A percentile compares a stretch with the other conserved stretches of the same genome.
Conservation (phyloP, 2,329 filamentous ascomycete genomes). For the Stachybotrys chartarum region DNA sequence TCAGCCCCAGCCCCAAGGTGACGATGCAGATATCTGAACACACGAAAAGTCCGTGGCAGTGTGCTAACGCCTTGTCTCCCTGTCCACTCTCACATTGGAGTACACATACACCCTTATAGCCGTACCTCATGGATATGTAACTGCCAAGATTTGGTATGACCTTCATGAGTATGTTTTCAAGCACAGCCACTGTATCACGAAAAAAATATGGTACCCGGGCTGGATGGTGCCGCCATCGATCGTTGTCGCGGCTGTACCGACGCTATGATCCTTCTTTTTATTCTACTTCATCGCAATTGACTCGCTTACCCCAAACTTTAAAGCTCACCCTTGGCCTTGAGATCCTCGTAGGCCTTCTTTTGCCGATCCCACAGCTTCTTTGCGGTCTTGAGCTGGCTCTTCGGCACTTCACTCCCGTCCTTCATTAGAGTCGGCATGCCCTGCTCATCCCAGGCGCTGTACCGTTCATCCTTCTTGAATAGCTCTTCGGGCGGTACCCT, state of each 20-base stretch:
- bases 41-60: too few species aligned
- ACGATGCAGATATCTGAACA: too few species aligned
- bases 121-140: too few species aligned
- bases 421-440: conserved; percentile 73
- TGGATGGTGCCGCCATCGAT: not conserved
- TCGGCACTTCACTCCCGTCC: conserved; percentile 73
- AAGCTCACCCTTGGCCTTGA: conserved; percentile 25
- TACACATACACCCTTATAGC: too few species aligned
- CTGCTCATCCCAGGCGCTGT: conserved; percentile 73
- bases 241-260: not conserved
- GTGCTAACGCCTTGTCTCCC: too few species aligned
- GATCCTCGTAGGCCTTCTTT: conserved; percentile 72
- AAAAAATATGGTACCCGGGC: too few species aligned
- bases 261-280: not conserved
- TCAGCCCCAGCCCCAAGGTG: too few species aligned
- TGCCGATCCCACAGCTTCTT: conserved; percentile 87
- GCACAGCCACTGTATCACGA: too few species aligned
- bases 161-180: too few species aligned
- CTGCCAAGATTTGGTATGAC: too few species aligned
- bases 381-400: conserved; percentile 73
- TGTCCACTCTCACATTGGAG: too few species aligned
- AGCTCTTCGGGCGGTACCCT: conserved; percentile 47
- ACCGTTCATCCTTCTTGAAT: conserved; percentile 52
- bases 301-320: conserved; percentile 4
- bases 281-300: not conserved